Conservation (phyloP, 495 filamentous ascomycete species). For the Platismatia glauca region DNA sequence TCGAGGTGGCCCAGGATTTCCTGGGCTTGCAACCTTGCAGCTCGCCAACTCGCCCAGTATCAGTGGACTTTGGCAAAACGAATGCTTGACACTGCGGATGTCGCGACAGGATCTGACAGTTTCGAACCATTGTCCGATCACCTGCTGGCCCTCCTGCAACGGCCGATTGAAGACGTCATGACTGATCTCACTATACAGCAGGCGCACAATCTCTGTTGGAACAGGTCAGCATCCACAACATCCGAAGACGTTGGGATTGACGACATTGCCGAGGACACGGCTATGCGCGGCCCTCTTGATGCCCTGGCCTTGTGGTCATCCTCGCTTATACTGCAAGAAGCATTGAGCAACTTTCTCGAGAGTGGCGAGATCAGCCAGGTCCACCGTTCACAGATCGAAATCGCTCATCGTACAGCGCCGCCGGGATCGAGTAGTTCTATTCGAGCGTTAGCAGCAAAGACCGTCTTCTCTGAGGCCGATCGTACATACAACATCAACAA, state of each 20-base stretch:
- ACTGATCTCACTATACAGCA: conserved; percentile 68
- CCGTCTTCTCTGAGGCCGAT: conserved; percentile 39
- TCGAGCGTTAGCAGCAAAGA: conserved; percentile 65
- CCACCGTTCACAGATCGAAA: conserved; percentile 48
- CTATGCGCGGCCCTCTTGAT: conserved; percentile 81
- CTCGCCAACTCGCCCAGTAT: conserved; percentile 57
- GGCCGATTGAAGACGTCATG: conserved; percentile 73
- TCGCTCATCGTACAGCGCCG: conserved; percentile 68
- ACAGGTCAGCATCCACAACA: conserved; percentile 60
- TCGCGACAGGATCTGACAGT: conserved; percentile 30
- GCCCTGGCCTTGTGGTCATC: conserved; percentile 89
- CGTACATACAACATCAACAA: conserved; percentile 40
- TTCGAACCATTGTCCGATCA: conserved; percentile 66
- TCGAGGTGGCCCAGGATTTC: conserved; percentile 31
- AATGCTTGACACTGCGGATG: conserved; percentile 42
- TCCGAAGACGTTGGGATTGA: conserved; percentile 59
- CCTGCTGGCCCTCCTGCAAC: conserved; percentile 60
- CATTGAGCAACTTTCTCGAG: conserved; percentile 54
- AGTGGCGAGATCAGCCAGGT: conserved; percentile 35
- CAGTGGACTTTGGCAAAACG: conserved; percentile 76
- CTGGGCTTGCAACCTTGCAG: conserved; percentile 50
- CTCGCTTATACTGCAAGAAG: conserved; percentile 60
- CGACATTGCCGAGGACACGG: conserved; percentile 73
- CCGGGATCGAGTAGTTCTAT: conserved; percentile 65
- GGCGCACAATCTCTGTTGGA: conserved; percentile 87